Evolutionary conservation across 306 rosid species (phyloP).

Genomic region (Pachyrhizus erosus): DNA sequence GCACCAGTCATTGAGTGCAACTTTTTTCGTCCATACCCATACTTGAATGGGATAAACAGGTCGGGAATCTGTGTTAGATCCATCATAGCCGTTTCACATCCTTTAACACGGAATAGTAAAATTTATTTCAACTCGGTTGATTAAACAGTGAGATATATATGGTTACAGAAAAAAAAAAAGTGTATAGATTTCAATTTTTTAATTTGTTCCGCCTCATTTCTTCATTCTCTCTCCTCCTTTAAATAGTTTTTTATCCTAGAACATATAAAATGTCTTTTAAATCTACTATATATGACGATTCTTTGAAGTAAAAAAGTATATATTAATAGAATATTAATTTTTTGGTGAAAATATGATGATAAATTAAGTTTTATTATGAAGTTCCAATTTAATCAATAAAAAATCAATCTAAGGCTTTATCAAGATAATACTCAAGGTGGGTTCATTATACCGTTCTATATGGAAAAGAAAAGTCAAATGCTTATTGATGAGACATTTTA

Average conservation of each 20-base stretch:
- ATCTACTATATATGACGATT: not conserved
- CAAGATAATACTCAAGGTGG: not conserved
- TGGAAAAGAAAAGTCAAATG: not conserved
- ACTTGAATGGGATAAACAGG: constrained; percentile 23
- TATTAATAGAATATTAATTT: not conserved
- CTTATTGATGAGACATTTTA: not conserved
- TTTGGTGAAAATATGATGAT: not conserved
- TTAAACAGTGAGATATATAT: not conserved
- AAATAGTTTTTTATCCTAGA: not conserved
- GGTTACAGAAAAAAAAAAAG: not conserved
- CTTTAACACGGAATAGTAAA: not conserved
- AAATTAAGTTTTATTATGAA: not conserved
- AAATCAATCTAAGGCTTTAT: not conserved
- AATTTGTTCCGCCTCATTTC: not conserved
- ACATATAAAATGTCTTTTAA: not conserved
- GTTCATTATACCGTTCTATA: not conserved
- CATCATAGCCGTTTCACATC: not conserved
- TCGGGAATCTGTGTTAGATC: not conserved
- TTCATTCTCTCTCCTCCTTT: not conserved
- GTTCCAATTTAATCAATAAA: not conserved
- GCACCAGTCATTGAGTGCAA: constrained; percentile 28
- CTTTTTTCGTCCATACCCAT: constrained; percentile 33
- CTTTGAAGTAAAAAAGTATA: not conserved
- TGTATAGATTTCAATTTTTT: not conserved
- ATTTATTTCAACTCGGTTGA: not conserved